Percentiles rank a stretch among this genome's conserved stretches.
Evolutionary conservation across 2,329 filamentous ascomycete genomes (phyloP).

Genomic region (Stagonosporopsis chrysanthemi): DNA sequence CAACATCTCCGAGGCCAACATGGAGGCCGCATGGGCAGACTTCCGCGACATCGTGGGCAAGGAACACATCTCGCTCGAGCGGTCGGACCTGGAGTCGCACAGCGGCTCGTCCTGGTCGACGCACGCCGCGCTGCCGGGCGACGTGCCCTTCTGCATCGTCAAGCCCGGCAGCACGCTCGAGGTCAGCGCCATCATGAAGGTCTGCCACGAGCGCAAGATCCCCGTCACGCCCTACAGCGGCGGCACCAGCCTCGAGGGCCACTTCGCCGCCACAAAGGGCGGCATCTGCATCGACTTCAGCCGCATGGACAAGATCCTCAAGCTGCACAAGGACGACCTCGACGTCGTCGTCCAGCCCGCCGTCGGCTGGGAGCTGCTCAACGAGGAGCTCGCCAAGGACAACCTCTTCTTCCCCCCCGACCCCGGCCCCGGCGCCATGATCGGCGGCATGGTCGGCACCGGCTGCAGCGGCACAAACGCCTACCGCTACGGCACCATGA

Average conservation of each 20-base stretch:
- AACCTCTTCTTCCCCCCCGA: conserved; percentile 92
- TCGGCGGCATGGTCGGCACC: conserved; percentile 86
- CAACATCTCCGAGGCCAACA: conserved; percentile 63
- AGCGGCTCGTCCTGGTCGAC: conserved; percentile 71
- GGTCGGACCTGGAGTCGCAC: conserved; percentile 63
- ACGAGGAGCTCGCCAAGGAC: conserved; percentile 74
- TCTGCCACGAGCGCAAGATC: conserved; percentile 81
- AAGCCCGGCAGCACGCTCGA: conserved; percentile 81
- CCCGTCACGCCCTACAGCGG: conserved; percentile 88
- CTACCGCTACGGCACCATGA: conserved; percentile 93
- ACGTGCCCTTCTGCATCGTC: conserved; percentile 68
- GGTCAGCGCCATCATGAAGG: conserved; percentile 85
- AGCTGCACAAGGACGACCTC: conserved; percentile 74
- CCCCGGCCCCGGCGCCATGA: conserved; percentile 89
- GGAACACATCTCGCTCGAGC: conserved; percentile 67
- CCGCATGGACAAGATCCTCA: conserved; percentile 82
- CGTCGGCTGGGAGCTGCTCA: conserved; percentile 85
- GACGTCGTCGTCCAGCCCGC: conserved; percentile 68
- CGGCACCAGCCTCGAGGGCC: conserved; percentile 87
- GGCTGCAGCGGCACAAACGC: conserved; percentile 84
- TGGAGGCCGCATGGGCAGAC: conserved; percentile 71
- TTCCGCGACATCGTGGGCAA: conserved; percentile 68
- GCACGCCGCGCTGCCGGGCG: conserved; percentile 52
- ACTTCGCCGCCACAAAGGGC: conserved; percentile 82
- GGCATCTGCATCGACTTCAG: conserved; percentile 88